Percentiles rank a stretch among this genome's conserved stretches.
These are phyloP conservation scores for Serendipita sp. DNA, from an alignment of 768 basidiomycete genomes.

Conservation along the genomic window DNA sequence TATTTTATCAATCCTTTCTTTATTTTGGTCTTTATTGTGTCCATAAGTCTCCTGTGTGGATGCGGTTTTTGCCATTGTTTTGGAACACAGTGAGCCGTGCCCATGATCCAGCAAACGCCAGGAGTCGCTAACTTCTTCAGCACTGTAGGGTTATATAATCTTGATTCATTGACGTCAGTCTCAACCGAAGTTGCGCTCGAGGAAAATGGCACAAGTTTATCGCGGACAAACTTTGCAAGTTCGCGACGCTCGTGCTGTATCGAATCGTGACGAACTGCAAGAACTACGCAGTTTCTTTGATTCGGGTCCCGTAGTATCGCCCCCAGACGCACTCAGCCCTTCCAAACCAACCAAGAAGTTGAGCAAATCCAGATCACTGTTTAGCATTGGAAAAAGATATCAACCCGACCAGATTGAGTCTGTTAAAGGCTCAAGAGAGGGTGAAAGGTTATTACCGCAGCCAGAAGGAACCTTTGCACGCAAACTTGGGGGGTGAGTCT, in stretches of 20 bases:
- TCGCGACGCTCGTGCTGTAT: not conserved
- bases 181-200: not conserved
- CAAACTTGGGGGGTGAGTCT: no score
- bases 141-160: not conserved
- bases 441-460: no score
- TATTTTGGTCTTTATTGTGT: not conserved
- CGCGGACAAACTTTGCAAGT: not conserved
- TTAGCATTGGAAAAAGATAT: not conserved
- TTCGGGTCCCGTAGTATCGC: not conserved
- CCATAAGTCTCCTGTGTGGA: not conserved
- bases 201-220: not conserved
- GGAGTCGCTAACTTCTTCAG: not conserved
- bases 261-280: not conserved
- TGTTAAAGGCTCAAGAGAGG: no score
- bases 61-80: not conserved
- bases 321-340: not conserved
- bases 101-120: not conserved
- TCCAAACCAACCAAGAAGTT: not conserved
- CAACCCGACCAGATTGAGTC: no score
- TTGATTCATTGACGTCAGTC: not conserved
- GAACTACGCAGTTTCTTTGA: not conserved
- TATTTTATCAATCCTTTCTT: not conserved
- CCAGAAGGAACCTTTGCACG: no score
- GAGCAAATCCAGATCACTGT: not conserved
- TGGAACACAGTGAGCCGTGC: not conserved